phyloP scores from a whole-genome alignment of 192 early-diverging fungal species.

The Backusella liffmaniae region DNA sequence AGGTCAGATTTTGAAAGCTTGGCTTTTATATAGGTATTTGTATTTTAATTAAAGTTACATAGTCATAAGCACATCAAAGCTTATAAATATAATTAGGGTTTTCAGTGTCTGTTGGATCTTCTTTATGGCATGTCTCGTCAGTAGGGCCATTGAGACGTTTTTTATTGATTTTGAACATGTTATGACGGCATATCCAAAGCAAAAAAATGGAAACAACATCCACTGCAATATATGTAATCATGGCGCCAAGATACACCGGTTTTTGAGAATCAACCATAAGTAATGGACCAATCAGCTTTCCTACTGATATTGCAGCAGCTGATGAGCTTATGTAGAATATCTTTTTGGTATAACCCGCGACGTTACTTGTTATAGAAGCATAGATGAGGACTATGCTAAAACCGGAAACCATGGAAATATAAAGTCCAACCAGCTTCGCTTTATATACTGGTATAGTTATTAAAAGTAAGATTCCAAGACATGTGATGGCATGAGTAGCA shows the following conservation, averaged over 20 bases:
- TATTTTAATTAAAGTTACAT: not conserved
- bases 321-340: not conserved
- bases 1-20: no score
- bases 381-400: not conserved
- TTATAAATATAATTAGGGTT: no score
- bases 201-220: slow-evolving; percentile 13
- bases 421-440: slow-evolving; percentile 24
- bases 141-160: not conserved
- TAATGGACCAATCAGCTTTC: slow-evolving; percentile 19
- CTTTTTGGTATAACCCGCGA: slow-evolving; percentile 23
- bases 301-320: not conserved
- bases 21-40: not conserved
- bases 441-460: slow-evolving; percentile 3
- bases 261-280: slow-evolving; percentile 22
- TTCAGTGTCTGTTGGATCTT: no score
- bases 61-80: not conserved
- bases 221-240: slow-evolving; percentile 8
- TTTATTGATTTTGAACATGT: slow-evolving; percentile 11
- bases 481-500: not conserved
- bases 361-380: slow-evolving; percentile 9
- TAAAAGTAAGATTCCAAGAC: slow-evolving; percentile 20
- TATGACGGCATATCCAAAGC: not conserved
- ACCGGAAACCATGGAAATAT: slow-evolving; percentile 10
- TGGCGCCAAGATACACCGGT: slow-evolving; percentile 22
- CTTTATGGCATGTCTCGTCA: not conserved